These are phyloP conservation scores for Aegilops bicornis DNA, from an alignment of 176 grass and related monocot genomes.

Conservation along the genomic window DNA sequence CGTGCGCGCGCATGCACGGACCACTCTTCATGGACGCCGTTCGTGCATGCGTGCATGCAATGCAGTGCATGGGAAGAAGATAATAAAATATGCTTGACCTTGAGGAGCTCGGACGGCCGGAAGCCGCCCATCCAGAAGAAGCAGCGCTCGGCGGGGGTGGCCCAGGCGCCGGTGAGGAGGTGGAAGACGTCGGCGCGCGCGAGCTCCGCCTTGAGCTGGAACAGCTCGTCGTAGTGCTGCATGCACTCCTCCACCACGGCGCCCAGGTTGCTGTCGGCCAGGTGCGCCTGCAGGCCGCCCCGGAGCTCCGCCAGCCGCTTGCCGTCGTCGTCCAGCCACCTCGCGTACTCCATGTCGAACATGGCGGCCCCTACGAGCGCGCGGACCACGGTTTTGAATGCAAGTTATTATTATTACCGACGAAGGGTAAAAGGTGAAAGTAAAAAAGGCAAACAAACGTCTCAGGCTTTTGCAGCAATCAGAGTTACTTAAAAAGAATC, in stretches of 20 bases:
- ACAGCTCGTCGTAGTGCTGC: slow-evolving; percentile 85
- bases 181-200: slow-evolving; percentile 84
- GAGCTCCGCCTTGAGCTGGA: slow-evolving; percentile 67
- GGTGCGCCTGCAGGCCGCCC: slow-evolving; percentile 66
- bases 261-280: slow-evolving; percentile 63
- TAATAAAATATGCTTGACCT: slow-evolving; percentile 37
- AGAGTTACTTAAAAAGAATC: background rate
- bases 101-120: slow-evolving; percentile 85
- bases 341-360: slow-evolving; percentile 90
- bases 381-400: slow-evolving; percentile 8
- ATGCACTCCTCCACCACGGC: slow-evolving; percentile 78
- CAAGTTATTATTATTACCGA: background rate
- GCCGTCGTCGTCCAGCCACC: slow-evolving; percentile 86
- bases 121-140: slow-evolving; percentile 99
- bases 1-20: background rate
- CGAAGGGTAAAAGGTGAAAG: slow-evolving; percentile 1
- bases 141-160: slow-evolving; percentile 74
- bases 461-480: background rate
- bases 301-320: slow-evolving; percentile 65
- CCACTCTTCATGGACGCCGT: background rate
- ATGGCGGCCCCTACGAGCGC: slow-evolving; percentile 56
- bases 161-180: slow-evolving; percentile 81
- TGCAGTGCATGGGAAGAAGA: background rate
- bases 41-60: background rate
- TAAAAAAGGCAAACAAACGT: background rate